These are phyloP conservation scores for Mychonastes homosphaera DNA, from an alignment of 139 green algal species.

Conservation along the genomic window DNA sequence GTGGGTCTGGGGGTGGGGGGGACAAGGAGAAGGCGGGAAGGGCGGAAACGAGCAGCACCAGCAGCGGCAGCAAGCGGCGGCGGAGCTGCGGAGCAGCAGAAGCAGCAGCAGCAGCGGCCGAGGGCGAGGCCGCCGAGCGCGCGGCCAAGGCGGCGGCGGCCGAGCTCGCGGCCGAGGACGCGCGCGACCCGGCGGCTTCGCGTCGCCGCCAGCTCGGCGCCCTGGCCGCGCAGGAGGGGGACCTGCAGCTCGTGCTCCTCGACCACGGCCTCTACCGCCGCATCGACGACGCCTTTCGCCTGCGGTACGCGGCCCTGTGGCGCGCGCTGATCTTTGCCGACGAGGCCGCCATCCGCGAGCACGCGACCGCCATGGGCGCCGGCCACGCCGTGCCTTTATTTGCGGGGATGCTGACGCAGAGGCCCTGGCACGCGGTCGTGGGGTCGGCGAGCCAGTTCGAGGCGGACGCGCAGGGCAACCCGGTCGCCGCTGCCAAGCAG, in stretches of 20 bases:
- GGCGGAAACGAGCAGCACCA: no score
- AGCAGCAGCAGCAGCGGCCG: no score
- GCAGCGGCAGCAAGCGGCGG: no score
- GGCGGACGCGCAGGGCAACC: no score
- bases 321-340: conserved; percentile 73
- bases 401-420: conserved; percentile 77
- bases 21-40: no score
- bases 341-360: conserved; percentile 47
- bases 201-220: neutral
- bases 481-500: no score
- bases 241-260: conserved; percentile 68
- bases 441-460: neutral
- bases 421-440: conserved; percentile 71
- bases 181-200: no score
- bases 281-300: conserved; percentile 43
- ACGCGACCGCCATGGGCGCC: conserved; percentile 64
- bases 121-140: no score
- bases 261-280: conserved; percentile 78
- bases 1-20: no score
- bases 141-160: no score
- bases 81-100: no score
- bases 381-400: conserved; percentile 69
- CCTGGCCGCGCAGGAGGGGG: conserved; percentile 9
- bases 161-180: no score
- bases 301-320: conserved; percentile 70